These are phyloP conservation scores for Populus trichocarpa DNA, from an alignment of 441 rosid species.

Conservation along the genomic window DNA sequence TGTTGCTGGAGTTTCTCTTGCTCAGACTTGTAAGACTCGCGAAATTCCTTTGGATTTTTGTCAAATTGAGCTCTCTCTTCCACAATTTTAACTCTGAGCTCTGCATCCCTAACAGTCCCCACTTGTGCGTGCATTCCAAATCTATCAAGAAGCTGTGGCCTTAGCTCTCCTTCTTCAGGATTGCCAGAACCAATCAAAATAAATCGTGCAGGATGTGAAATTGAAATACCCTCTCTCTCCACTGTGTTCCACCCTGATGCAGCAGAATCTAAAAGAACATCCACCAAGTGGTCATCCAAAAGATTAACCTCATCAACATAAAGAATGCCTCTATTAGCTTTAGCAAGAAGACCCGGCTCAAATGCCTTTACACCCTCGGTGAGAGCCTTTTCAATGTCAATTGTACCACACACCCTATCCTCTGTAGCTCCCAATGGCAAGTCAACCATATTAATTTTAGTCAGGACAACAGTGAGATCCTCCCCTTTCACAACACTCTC, in stretches of 20 bases:
- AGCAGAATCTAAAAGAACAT: slow-evolving; percentile 95
- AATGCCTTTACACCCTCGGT: slow-evolving; percentile 97
- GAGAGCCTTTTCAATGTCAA: slow-evolving; percentile 92
- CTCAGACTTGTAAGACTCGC: slow-evolving; percentile 64
- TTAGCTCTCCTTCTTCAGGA: slow-evolving; percentile 95
- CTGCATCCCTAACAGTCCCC: slow-evolving; percentile 88
- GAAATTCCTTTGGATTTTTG: slow-evolving; percentile 76
- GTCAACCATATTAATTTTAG: slow-evolving; percentile 93
- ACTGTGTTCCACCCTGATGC: slow-evolving; percentile 99
- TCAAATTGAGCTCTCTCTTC: slow-evolving; percentile 90
- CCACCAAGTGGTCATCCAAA: slow-evolving; percentile 92
- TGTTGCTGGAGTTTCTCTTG: slow-evolving; percentile 81
- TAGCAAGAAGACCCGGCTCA: slow-evolving; percentile 93
- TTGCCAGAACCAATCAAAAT: slow-evolving; percentile 96
- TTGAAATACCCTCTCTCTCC: slow-evolving; percentile 96
- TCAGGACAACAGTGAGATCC: slow-evolving; percentile 33
- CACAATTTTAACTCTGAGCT: slow-evolving; percentile 89
- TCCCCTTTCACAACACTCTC: slow-evolving; percentile 55
- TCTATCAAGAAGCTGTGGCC: slow-evolving; percentile 94
- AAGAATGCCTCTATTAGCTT: slow-evolving; percentile 94
- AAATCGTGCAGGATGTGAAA: slow-evolving; percentile 97
- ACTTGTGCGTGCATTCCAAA: slow-evolving; percentile 99
- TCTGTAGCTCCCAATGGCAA: slow-evolving; percentile 96
- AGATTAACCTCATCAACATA: slow-evolving; percentile 95
- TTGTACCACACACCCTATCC: slow-evolving; percentile 91